Base-by-base conservation (phyloP, 805 yeast species). In the Candida qinlingensis region DNA sequence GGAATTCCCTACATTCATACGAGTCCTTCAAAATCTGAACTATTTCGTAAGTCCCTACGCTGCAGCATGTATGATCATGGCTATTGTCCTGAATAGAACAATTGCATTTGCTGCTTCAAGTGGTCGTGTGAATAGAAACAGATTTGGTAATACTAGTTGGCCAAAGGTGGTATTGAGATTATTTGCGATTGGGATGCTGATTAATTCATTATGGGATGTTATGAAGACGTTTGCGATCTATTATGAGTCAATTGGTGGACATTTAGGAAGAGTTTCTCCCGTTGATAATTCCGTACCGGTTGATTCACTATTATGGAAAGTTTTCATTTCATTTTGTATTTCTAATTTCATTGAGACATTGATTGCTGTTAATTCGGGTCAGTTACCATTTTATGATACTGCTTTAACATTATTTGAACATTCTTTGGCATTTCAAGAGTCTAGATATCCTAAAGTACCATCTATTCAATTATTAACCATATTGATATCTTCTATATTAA, bases 381-480 rank as follows among this genome's bases (percentile, higher is more conserved):
- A 69, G 39, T 64, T 68, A 28, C 85, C 88, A 7, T 71, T 74
- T 47, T 74, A 79, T 25, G 91, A 84, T 48, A 76, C 83, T 12
- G 88, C 88, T 0, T 69, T 85, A 53, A 82, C 94, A 0, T 66
- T 86, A 35, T 85, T 86, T 64, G 94, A 87, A 62, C 84, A 81
- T 57, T 83, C 92, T 4, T 62, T 85, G 12, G 87, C 88, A 10
- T 84, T 84, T 59, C 91, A 85, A 57, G 94, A 86, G 56, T 81
- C 76, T 49, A 85, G 76, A 61, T 70, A 73, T 40, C 66, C 70
- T 34, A 67, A 47, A 46, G 66, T 73, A 43, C 88, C 81, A 33
- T 75, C 81, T 1, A 75, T 71, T 43, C 87, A 74, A 59, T 67
- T 77, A 41, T 70, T 77, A 39, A 64, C 72, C 8, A 68, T 80